phyloP scores from a whole-genome alignment of 352 stramenopile species.

The Pythium insidiosum region DNA sequence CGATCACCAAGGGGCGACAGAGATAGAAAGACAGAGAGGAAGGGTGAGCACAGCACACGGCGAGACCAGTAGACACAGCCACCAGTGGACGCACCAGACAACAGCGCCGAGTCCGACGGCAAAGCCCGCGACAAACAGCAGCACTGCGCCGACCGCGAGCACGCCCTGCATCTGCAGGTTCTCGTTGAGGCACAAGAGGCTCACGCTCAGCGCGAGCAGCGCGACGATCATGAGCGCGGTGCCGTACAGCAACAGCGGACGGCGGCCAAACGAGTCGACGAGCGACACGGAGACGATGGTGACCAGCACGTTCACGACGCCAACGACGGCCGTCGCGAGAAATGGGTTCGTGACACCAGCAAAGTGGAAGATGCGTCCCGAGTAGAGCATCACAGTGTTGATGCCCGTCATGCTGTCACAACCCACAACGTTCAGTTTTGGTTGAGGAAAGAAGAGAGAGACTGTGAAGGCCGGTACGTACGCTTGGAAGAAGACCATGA shows the following conservation, averaged over 20 bases:
- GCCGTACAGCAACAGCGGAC: constrained; percentile 61
- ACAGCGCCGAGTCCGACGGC: constrained; percentile 74
- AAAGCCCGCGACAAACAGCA: constrained; percentile 81
- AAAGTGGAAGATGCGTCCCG: constrained; percentile 87
- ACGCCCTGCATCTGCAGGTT: constrained; percentile 40
- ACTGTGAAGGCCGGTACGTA: constrained; percentile 13
- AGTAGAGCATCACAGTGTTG: constrained; percentile 91
- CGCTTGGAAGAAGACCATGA: constrained; percentile 79
- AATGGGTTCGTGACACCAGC: constrained; percentile 83
- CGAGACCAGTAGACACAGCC: neutral
- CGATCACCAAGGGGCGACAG: constrained; percentile 1
- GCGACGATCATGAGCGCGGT: constrained; percentile 67
- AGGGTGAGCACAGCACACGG: neutral
- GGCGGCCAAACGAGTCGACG: constrained; percentile 67
- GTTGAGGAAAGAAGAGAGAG: neutral
- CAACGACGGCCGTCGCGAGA: constrained; percentile 68
- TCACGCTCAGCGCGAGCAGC: constrained; percentile 56
- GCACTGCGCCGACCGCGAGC: constrained; percentile 68
- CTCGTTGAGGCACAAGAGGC: constrained; percentile 48
- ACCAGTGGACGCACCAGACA: constrained; percentile 51
- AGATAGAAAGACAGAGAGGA: neutral
- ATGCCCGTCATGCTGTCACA: constrained; percentile 75
- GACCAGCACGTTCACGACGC: constrained; percentile 63
- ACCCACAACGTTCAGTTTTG: neutral
- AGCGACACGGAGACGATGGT: constrained; percentile 75